phyloP scores from a whole-genome alignment of 768 basidiomycete species.

The Leccinum subgranulosum region DNA sequence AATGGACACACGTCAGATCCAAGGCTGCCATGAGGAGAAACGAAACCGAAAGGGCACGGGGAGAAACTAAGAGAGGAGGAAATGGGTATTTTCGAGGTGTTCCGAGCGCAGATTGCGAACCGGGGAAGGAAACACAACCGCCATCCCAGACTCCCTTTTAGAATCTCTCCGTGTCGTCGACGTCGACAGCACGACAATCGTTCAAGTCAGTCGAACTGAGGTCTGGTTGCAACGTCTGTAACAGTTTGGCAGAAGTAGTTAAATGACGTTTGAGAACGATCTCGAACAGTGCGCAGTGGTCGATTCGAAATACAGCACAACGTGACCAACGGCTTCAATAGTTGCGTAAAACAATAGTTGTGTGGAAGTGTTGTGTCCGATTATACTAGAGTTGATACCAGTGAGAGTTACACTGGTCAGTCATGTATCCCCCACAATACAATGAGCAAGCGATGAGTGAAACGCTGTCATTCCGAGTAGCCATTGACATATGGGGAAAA shows the following conservation, averaged over 20 bases:
- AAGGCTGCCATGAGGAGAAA: slow-evolving; percentile 14
- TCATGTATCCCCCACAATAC: background rate
- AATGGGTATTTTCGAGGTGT: slow-evolving; percentile 1
- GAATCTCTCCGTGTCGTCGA: background rate
- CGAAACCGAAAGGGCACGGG: background rate
- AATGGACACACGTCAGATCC: slow-evolving; percentile 34
- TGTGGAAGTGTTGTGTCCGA: background rate
- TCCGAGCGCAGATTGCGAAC: background rate
- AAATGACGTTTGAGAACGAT: background rate
- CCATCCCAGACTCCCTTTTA: background rate
- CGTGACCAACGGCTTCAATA: background rate
- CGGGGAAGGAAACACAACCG: background rate
- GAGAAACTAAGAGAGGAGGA: background rate
- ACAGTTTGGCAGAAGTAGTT: background rate
- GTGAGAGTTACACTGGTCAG: background rate
- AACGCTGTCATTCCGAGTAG: background rate
- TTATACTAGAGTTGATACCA: too few species aligned
- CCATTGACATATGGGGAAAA: background rate
- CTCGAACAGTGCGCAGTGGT: background rate
- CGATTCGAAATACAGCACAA: background rate
- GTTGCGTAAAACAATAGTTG: background rate
- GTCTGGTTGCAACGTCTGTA: background rate
- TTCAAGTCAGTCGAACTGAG: background rate
- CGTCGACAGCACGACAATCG: background rate
- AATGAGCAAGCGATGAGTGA: background rate